Evolutionary conservation across 2,329 filamentous ascomycete genomes (phyloP).

Genomic region (Parastagonospora nodorum): DNA sequence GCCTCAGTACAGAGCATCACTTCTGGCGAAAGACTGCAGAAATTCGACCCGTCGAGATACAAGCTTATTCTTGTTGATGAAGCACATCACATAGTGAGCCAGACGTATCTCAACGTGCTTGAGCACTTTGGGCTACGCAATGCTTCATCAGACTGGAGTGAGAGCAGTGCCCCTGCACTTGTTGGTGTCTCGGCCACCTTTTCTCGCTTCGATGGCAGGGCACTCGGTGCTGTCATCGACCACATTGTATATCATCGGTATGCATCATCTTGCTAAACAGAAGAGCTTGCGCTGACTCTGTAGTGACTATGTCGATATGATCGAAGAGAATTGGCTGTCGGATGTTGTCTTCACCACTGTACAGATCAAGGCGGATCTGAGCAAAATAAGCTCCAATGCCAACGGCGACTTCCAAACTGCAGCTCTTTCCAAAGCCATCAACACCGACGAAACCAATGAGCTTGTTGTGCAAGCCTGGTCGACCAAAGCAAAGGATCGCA

Average conservation of each 20-base stretch:
- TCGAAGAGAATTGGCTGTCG: constrained; percentile 88
- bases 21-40: constrained; percentile 75
- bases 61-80: constrained; percentile 95
- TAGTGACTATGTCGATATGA: constrained; percentile 75
- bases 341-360: constrained; percentile 96
- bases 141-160: constrained; percentile 42
- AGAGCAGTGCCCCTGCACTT: constrained; percentile 56
- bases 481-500: constrained; percentile 71
- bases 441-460: constrained; percentile 79
- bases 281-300: constrained; percentile 2
- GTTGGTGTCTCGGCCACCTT: constrained; percentile 89
- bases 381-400: constrained; percentile 65
- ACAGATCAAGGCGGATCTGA: constrained; percentile 78
- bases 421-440: constrained; percentile 81
- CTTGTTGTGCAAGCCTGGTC: constrained; percentile 87
- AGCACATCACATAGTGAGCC: constrained; percentile 92
- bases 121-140: constrained; percentile 76
- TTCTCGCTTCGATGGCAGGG: constrained; percentile 81
- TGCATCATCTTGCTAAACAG: constrained; percentile 3
- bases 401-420: constrained; percentile 80
- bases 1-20: constrained; percentile 86
- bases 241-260: constrained; percentile 92
- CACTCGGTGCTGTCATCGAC: constrained; percentile 83
- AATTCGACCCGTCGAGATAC: constrained; percentile 79
- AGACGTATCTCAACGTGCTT: constrained; percentile 75